phyloP scores from a whole-genome alignment of 208 protist genomes.

The Wallacemonas sp. region DNA sequence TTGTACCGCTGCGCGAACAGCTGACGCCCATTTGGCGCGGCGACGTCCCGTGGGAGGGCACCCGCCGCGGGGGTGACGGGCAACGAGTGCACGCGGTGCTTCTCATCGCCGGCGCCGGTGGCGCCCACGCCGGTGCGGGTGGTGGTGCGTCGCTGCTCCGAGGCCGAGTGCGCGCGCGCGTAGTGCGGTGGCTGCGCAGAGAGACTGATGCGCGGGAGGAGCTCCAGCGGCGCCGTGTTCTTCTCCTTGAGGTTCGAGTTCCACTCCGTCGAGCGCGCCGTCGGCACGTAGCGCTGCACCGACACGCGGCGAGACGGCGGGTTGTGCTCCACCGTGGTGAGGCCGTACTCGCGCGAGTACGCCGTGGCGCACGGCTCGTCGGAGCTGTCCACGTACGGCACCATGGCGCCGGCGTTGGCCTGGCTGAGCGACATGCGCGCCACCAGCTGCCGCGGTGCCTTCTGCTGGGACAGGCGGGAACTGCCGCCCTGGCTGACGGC shows the following conservation, averaged over 20 bases:
- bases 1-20: constrained; percentile 7
- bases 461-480: neutral
- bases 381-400: constrained; percentile 14
- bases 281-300: constrained; percentile 25
- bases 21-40: neutral
- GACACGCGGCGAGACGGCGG: constrained; percentile 18
- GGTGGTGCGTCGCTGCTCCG: neutral
- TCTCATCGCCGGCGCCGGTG: neutral
- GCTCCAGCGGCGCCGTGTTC: constrained; percentile 26
- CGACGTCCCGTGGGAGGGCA: neutral
- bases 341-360: constrained; percentile 38
- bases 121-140: neutral
- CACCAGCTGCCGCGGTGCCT: neutral
- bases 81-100: constrained; percentile 12
- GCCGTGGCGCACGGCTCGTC: constrained; percentile 8
- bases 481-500: neutral
- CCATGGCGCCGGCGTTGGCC: constrained; percentile 10
- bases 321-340: constrained; percentile 25
- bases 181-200: constrained; percentile 5
- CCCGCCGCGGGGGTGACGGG: neutral
- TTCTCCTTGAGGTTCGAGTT: constrained; percentile 29
- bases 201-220: constrained; percentile 33
- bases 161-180: constrained; percentile 1
- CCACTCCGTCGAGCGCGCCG: constrained; percentile 22
- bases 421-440: constrained; percentile 13